Percentiles rank a stretch among this genome's conserved stretches.
phyloP scores from a whole-genome alignment of 75 land plant genomes.

The Pinus albicaulis region DNA sequence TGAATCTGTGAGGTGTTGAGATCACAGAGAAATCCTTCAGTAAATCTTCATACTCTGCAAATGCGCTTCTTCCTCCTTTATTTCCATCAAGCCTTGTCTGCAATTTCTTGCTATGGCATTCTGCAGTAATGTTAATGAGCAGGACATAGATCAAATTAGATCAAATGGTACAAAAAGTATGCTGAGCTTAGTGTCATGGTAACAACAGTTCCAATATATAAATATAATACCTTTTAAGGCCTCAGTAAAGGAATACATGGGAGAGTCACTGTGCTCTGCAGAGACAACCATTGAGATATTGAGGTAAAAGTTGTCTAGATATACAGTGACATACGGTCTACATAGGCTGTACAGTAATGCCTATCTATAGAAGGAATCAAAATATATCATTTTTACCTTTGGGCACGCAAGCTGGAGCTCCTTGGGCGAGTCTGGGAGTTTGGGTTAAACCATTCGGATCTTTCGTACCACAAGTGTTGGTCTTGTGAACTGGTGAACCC shows the following conservation, averaged over 20 bases:
- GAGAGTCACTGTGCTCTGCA: slow-evolving; percentile 19
- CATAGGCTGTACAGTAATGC: too few species aligned
- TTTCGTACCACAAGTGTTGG: too few species aligned
- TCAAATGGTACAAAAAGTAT: neutral
- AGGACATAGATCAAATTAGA: neutral
- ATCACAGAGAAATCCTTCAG: slow-evolving; percentile 8
- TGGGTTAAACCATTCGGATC: too few species aligned
- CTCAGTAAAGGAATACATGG: slow-evolving; percentile 38
- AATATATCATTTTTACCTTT: too few species aligned
- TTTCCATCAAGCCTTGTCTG: neutral
- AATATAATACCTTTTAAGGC: slow-evolving; percentile 53
- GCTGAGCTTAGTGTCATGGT: neutral
- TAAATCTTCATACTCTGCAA: neutral
- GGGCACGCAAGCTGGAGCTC: too few species aligned
- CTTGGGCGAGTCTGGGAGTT: too few species aligned
- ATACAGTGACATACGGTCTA: too few species aligned
- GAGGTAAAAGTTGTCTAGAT: too few species aligned
- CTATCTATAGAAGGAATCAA: too few species aligned
- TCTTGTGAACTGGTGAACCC: too few species aligned
- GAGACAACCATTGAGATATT: neutral
- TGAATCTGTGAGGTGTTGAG: slow-evolving; percentile 18
- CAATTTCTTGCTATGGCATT: slow-evolving; percentile 31
- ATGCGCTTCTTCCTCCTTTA: neutral
- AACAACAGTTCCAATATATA: neutral
- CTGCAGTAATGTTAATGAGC: slow-evolving; percentile 10